Evolutionary conservation across 805 yeast species (phyloP).

Genomic region (Maudiozyma barnettii): DNA sequence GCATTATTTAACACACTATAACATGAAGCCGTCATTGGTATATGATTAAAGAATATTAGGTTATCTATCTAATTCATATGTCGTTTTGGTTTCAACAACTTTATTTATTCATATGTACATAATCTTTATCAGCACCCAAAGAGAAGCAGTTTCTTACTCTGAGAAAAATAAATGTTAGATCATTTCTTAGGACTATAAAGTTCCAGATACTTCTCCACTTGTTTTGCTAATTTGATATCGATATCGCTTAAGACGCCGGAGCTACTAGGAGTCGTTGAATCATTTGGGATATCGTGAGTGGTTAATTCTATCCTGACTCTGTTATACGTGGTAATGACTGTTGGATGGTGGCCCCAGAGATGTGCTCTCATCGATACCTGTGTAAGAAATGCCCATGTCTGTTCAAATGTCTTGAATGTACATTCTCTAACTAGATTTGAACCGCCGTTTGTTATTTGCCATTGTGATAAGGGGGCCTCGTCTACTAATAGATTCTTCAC

Average conservation of each 20-base stretch:
- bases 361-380: conserved; percentile 50
- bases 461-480: neutral
- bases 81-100: neutral
- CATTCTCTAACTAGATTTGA: conserved; percentile 4
- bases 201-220: conserved; percentile 32
- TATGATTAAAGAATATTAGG: neutral
- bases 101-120: conserved; percentile 5
- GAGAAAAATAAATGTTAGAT: neutral
- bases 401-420: conserved; percentile 42
- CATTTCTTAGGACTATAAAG: neutral
- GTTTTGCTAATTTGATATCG: conserved; percentile 50
- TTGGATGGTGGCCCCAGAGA: conserved; percentile 60
- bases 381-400: conserved; percentile 59
- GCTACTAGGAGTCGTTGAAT: conserved; percentile 19
- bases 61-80: neutral
- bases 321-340: conserved; percentile 54
- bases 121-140: neutral
- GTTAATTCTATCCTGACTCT: conserved; percentile 43
- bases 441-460: neutral
- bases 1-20: neutral
- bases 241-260: conserved; percentile 33
- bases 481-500: conserved; percentile 13
- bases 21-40: neutral
- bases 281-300: conserved; percentile 47
- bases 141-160: neutral